Base-by-base conservation (phyloP, 306 rosid species). In the Coriaria nepalensis region DNA sequence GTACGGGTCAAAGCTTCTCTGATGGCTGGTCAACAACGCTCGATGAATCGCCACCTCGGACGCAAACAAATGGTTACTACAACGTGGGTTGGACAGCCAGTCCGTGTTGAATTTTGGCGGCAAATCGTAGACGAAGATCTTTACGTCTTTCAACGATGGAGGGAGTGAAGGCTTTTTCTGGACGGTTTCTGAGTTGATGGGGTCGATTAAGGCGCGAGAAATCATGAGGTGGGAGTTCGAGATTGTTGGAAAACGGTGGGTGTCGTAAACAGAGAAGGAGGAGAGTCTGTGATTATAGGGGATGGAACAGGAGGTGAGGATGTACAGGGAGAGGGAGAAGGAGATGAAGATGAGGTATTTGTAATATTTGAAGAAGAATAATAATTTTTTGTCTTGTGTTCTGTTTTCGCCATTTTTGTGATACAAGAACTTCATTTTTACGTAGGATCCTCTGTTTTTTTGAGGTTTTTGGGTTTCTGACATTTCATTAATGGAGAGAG, bases 331-430 rank as follows among this genome's bases (percentile, higher is more conserved):
- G 1, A 92, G 73, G 11, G 88, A 86, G 15, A 80, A 54, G 86
- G 93, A 92, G 9, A 92, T 81, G 86, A 94, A 92, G 9, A 92
- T 81, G n/a, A 92, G 32, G 75, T 76, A 82, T 73, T 85, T 92
- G 80, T 67, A 87, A 54, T 82, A 70, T 41, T 44, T 64, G 63
- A 51, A 65, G 33, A 82, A 73, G 50, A 55, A 78, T 65, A 20
- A 20, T 1, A 3, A 3, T 20, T 50, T 45, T 45, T 74, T 74
- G 14, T 85, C 87, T 52, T 78, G 83, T 9, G 52, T 33, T 12
- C 95, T 72, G 20, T 20, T 20, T 20, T 3, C 29, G 29, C 69
- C 74, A 53, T 79, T 65, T 65, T 78, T 90, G 55, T 39, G 49
- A 53, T 63, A 74, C 8, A 71, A 65, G 63, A 92, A 76, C 71